These are phyloP conservation scores for Pyrenula aspistea DNA, from an alignment of 495 filamentous ascomycete species.

Conservation along the genomic window DNA sequence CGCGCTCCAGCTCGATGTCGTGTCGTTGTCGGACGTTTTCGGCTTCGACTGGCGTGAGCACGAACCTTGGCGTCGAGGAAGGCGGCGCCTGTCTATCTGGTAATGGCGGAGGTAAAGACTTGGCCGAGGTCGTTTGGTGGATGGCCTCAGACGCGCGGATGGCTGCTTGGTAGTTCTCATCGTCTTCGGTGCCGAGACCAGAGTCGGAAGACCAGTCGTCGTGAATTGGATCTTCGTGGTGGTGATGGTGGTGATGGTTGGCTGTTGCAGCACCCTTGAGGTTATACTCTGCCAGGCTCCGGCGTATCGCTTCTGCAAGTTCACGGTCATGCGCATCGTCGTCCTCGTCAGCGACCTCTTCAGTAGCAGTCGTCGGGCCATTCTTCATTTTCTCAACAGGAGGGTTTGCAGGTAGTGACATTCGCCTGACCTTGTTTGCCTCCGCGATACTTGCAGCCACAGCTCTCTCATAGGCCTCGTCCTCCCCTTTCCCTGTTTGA, in stretches of 20 bases:
- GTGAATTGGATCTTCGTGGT: neutral
- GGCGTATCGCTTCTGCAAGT: conserved; percentile 10
- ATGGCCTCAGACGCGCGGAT: conserved; percentile 16
- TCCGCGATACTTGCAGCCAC: conserved; percentile 19
- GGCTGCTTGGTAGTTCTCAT: conserved; percentile 25
- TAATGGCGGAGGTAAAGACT: neutral
- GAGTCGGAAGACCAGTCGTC: conserved; percentile 17
- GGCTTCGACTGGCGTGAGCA: too few species aligned
- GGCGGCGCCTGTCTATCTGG: neutral
- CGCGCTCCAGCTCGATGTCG: conserved; percentile 22
- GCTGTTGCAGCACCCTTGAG: neutral
- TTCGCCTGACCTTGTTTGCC: conserved; percentile 12
- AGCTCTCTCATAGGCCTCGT: conserved; percentile 15
- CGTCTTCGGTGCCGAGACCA: conserved; percentile 20
- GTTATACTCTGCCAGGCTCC: conserved; percentile 2
- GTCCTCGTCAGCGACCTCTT: conserved; percentile 16
- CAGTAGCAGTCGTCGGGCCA: conserved; percentile 14
- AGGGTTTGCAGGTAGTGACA: conserved; percentile 14
- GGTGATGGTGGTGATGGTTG: neutral
- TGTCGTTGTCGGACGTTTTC: conserved; percentile 13
- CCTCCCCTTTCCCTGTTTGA: conserved; percentile 13
- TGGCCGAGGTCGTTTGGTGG: neutral
- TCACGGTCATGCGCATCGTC: conserved; percentile 3
- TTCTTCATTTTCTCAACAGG: neutral
- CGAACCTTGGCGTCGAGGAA: neutral